Evolutionary conservation across 2,329 filamentous ascomycete species (phyloP), one percentile per base, ranked within the genome.

Genomic region (Colletotrichum cordylinicola): DNA sequence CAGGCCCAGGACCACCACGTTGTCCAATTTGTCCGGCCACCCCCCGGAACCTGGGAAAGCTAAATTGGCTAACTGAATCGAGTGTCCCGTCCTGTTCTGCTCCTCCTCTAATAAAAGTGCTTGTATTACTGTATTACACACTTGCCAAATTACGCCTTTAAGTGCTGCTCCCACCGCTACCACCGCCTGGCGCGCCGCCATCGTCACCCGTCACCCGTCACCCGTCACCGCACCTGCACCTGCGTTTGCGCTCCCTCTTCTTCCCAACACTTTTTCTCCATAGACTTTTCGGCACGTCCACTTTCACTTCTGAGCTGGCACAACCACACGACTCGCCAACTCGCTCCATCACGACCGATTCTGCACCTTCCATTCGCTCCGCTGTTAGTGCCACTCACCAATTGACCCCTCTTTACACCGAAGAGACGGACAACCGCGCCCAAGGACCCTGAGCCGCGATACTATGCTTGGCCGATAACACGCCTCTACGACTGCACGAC

Each of bases 61-160:
- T 60, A 76, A 65, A 74, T 74, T 69, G 65, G 64, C 74, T 68
- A 75, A 73, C 73, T 75, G 48, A 75, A 75, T 68, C 43, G 31
- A 75, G 70, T 64, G 43, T 55, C 43, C 69, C 16, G 43, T 29
- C 72, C 69, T 18, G n/a, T 29, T 66, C 52, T 39, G 66, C 35
- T 75, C 64, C 31, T 76, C 74, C 70, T 74, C 74, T 74, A 76
- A 74, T 76, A 60, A 74, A 74, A 76, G 56, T 73, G 39, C 58
- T 73, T 74, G 70, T 65, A 74, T 76, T 76, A 66, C 58, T 37
- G 74, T 74, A 76, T 76, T 65, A 76, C 74, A 68, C 64, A 66
- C 70, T 35, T 52, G 13, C 58, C 43, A 60, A 65, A 60, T 62
- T 62, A 52, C 55, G 31, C 67, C 52, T 68, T 68, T 35, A 48